Percentiles rank a stretch among this genome's conserved stretches.
phyloP scores from a whole-genome alignment of 345 rosid genomes.

The Eucalyptus albens region DNA sequence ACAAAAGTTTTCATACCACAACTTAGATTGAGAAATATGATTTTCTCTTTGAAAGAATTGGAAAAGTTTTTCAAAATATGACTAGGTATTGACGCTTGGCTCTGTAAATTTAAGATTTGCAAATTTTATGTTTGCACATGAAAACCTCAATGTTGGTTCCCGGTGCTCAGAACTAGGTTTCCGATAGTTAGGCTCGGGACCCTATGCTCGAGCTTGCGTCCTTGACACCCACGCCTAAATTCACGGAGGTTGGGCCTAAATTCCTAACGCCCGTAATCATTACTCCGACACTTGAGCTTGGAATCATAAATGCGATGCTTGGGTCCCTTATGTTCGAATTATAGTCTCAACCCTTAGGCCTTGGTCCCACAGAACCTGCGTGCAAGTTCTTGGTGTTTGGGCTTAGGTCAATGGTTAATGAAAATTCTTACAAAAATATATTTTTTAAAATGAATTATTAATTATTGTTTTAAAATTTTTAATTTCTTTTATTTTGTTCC shows the following conservation, averaged over 20 bases:
- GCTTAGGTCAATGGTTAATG: accelerated
- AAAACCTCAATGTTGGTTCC: accelerated
- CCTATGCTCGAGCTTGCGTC: accelerated
- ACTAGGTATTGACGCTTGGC: not conserved
- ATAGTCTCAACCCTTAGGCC: accelerated
- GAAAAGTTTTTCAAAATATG: not conserved
- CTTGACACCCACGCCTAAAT: accelerated
- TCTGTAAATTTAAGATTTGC: accelerated
- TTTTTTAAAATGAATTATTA: too few species aligned
- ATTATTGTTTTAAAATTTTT: accelerated
- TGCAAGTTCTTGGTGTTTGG: accelerated
- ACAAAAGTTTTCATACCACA: accelerated
- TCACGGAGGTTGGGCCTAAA: accelerated
- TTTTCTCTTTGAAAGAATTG: accelerated
- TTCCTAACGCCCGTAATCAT: accelerated
- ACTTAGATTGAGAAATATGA: too few species aligned
- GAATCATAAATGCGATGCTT: not conserved
- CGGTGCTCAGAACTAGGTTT: accelerated
- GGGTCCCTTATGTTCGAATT: accelerated
- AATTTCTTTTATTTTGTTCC: too few species aligned
- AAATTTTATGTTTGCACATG: accelerated
- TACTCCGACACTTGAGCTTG: not conserved
- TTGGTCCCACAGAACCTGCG: accelerated
- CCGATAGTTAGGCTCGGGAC: not conserved
- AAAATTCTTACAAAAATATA: too few species aligned